Evolutionary conservation across 106 monocot genomes (phyloP).

Genomic region (Dendrobium chrysotoxum): DNA sequence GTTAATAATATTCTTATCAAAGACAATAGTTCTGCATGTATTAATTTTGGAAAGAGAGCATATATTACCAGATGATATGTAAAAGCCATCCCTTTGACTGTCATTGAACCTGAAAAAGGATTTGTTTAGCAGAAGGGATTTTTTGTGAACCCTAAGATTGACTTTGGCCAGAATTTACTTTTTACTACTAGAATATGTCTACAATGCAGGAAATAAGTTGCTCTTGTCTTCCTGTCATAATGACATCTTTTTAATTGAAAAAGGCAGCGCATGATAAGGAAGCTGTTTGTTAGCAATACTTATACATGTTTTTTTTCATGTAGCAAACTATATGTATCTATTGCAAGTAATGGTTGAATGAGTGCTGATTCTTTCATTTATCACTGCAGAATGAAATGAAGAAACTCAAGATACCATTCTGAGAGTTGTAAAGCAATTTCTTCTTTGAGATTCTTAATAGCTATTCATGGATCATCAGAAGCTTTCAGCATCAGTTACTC

Average conservation of each 20-base stretch:
- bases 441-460: neutral
- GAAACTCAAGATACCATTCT: neutral
- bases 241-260: neutral
- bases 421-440: neutral
- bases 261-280: neutral
- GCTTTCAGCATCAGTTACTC: conserved; percentile 14
- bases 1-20: too few species aligned
- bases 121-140: too few species aligned
- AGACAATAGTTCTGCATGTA: too few species aligned
- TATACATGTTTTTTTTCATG: neutral
- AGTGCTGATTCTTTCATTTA: neutral
- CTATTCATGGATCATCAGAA: conserved; percentile 24
- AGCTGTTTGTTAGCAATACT: neutral
- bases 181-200: neutral
- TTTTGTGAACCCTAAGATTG: too few species aligned
- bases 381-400: neutral
- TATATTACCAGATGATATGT: too few species aligned
- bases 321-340: neutral
- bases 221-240: neutral
- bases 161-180: neutral
- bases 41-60: too few species aligned
- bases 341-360: neutral
- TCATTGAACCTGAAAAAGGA: too few species aligned
- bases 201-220: too few species aligned
- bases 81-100: too few species aligned